phyloP scores from a whole-genome alignment of 371 early-diverging fungal genomes.

The Sporodiniella umbellata region DNA sequence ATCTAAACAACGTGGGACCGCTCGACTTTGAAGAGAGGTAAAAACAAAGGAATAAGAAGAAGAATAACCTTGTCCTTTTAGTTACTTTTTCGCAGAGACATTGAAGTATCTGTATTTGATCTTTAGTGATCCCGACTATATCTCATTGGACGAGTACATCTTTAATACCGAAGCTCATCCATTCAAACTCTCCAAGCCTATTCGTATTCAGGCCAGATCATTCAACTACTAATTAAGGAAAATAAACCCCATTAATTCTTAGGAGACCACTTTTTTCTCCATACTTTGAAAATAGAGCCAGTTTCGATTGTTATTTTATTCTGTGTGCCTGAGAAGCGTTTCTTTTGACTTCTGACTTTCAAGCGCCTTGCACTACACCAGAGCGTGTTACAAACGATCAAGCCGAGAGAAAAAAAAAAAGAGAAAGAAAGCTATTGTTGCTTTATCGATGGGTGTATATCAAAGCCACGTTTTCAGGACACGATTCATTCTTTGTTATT shows the following conservation, averaged over 20 bases:
- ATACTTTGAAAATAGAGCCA: background rate
- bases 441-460: too few relatives aligned
- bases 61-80: constrained; percentile 1
- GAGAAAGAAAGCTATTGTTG: too few relatives aligned
- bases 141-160: constrained; percentile 74
- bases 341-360: too few relatives aligned
- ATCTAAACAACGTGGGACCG: constrained; percentile 13
- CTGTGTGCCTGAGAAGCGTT: too few relatives aligned
- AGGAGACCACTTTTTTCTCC: background rate
- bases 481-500: too few relatives aligned
- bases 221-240: constrained; percentile 10
- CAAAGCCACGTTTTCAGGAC: too few relatives aligned
- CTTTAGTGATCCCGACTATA: constrained; percentile 58
- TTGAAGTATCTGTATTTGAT: constrained; percentile 90
- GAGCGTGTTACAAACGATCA: too few relatives aligned
- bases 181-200: constrained; percentile 34
- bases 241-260: background rate
- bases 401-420: too few relatives aligned
- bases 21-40: constrained; percentile 46
- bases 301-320: background rate
- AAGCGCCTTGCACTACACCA: too few relatives aligned
- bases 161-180: constrained; percentile 80
- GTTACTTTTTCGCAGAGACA: constrained; percentile 70
- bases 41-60: constrained; percentile 4
- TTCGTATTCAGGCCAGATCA: constrained; percentile 27